Evolutionary conservation across 257 asterid genomes (phyloP).

Genomic region (Nicotiana obtusifolia): DNA sequence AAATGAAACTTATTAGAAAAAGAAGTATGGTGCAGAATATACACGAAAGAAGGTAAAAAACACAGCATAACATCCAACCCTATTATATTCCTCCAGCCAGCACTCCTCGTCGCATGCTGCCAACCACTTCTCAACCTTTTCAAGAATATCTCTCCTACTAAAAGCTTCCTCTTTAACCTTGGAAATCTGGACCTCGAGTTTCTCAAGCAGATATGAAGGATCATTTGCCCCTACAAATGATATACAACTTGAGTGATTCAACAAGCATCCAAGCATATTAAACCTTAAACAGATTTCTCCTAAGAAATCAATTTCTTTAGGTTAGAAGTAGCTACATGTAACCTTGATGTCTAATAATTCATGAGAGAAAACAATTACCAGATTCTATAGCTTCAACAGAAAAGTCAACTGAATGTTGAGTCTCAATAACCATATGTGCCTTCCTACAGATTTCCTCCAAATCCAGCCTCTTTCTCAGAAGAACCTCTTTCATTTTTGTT

Average conservation of each 20-base stretch:
- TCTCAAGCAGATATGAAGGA: slow-evolving; percentile 62
- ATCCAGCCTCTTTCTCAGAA: slow-evolving; percentile 52
- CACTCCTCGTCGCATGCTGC: slow-evolving; percentile 80
- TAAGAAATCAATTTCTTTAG: background rate
- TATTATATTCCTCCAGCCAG: slow-evolving; percentile 95
- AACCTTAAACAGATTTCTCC: background rate
- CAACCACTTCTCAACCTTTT: slow-evolving; percentile 83
- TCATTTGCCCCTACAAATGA: slow-evolving; percentile 43
- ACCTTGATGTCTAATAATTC: background rate
- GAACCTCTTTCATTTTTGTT: slow-evolving; percentile 75
- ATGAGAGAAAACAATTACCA: slow-evolving; percentile 31
- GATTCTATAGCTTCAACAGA: slow-evolving; percentile 62
- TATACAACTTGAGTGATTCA: background rate
- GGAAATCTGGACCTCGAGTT: slow-evolving; percentile 59
- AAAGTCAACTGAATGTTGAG: slow-evolving; percentile 31
- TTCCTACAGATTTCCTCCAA: slow-evolving; percentile 66
- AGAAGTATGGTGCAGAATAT: background rate
- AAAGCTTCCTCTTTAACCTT: slow-evolving; percentile 67
- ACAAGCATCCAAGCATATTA: background rate
- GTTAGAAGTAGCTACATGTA: background rate
- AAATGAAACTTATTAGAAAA: slow-evolving; percentile 9
- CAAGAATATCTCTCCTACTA: slow-evolving; percentile 81
- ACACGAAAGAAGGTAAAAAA: background rate
- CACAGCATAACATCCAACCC: slow-evolving; percentile 43
- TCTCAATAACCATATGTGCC: slow-evolving; percentile 66